phyloP scores from a whole-genome alignment of 441 rosid species.

The Corymbia citriodora region DNA sequence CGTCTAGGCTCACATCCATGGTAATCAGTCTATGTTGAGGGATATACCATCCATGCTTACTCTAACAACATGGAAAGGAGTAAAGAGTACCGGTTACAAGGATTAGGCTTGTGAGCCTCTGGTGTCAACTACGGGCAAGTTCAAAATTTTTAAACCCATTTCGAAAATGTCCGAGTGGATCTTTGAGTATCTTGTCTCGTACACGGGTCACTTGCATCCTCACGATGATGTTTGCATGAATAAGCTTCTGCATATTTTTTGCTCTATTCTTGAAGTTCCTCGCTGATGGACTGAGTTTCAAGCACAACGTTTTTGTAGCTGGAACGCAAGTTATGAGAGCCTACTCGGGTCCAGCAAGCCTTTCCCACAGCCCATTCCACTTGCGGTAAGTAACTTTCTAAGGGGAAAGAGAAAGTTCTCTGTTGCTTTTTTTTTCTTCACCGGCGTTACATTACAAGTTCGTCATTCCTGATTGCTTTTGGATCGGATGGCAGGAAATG shows the following conservation, averaged over 20 bases:
- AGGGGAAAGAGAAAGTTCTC: neutral
- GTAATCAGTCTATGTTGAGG: neutral
- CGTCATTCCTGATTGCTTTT: neutral
- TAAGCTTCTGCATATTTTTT: neutral
- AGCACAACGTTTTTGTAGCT: constrained; percentile 24
- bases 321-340: constrained; percentile 61
- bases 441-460: neutral
- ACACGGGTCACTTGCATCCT: neutral
- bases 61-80: neutral
- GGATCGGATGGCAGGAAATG: constrained; percentile 37
- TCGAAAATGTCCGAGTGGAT: neutral
- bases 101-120: neutral
- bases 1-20: neutral
- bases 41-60: neutral
- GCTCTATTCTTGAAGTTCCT: neutral
- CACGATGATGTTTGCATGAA: neutral
- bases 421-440: neutral
- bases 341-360: constrained; percentile 53
- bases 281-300: neutral
- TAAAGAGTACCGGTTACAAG: neutral
- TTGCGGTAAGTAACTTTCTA: constrained; percentile 43
- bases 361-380: constrained; percentile 49
- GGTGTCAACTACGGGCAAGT: neutral
- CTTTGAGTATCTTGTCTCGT: neutral
- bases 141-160: neutral